A percentile compares a stretch with the other conserved stretches of the same genome.
These are phyloP conservation scores for Nannochloropsis granulata DNA, from an alignment of 108 stramenopile genomes.

Conservation along the genomic window DNA sequence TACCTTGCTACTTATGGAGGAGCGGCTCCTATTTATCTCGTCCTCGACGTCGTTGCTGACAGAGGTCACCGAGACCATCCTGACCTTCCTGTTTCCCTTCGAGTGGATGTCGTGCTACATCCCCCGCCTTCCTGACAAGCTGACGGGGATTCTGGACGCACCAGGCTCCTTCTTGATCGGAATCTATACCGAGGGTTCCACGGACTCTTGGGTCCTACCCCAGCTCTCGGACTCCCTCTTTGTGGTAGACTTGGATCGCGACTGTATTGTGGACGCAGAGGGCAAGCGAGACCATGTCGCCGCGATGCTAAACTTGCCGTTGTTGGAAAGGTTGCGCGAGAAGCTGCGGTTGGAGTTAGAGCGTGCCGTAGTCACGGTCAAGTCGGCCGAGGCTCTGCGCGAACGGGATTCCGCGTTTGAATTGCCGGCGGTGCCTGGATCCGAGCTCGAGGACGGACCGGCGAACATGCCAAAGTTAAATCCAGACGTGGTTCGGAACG, in stretches of 20 bases:
- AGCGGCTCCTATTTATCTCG: constrained; percentile 27
- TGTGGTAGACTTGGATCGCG: background rate
- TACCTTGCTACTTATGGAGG: constrained; percentile 28
- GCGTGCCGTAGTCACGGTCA: background rate
- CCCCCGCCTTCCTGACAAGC: constrained; percentile 31
- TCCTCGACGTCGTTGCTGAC: constrained; percentile 32
- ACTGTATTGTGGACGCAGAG: background rate
- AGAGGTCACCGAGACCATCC: constrained; percentile 26
- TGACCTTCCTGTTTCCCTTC: constrained; percentile 34
- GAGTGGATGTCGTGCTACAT: constrained; percentile 34
- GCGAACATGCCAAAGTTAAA: background rate
- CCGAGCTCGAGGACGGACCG: background rate
- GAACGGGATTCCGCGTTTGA: background rate
- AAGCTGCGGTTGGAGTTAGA: background rate
- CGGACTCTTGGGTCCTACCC: background rate
- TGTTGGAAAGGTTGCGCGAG: background rate
- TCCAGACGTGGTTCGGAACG: background rate
- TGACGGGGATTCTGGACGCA: constrained; percentile 27
- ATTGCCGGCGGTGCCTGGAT: background rate
- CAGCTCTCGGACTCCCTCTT: background rate
- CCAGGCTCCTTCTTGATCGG: constrained; percentile 40
- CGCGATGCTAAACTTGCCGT: background rate
- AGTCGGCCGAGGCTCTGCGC: background rate
- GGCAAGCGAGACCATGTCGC: background rate
- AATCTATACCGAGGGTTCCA: constrained; percentile 3